Conservation (phyloP, 2,329 filamentous ascomycete genomes). For the Claviceps purpurea region DNA sequence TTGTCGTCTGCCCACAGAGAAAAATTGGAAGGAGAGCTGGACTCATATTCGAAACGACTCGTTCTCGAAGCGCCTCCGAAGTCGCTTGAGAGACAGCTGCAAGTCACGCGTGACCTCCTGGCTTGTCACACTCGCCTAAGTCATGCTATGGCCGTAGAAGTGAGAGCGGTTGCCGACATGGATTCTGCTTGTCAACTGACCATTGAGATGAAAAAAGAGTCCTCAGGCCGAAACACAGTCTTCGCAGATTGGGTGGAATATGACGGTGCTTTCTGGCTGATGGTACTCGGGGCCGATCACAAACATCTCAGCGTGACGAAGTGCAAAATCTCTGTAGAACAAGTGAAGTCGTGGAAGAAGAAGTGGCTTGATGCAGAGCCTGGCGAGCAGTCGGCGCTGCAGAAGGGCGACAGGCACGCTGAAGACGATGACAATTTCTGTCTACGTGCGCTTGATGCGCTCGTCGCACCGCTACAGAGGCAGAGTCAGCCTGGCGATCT, state of each 20-base stretch:
- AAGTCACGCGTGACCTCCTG: neutral
- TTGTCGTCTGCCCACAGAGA: neutral
- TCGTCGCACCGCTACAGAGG: constrained; percentile 1
- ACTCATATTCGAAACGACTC: no score
- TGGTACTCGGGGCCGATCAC: neutral
- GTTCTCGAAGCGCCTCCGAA: no score
- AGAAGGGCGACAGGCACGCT: neutral
- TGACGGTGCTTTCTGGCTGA: neutral
- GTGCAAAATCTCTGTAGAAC: neutral
- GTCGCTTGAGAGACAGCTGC: no score
- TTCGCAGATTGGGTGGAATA: neutral
- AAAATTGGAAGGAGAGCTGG: neutral
- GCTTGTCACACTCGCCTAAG: rapidly evolving
- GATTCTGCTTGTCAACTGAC: neutral
- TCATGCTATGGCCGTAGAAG: neutral
- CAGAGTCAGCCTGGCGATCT: neutral
- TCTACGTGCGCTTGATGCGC: constrained; percentile 1
- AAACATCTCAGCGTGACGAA: neutral
- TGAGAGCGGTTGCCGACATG: neutral
- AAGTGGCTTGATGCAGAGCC: neutral
- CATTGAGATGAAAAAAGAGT: neutral
- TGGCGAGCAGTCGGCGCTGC: neutral
- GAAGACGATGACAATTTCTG: constrained; percentile 1
- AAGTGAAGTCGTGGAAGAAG: neutral
- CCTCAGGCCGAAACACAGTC: neutral